Evolutionary conservation across 208 protist species (phyloP), one percentile per base, ranked within the genome.

Genomic region (Trypanosomatidae sp.): DNA sequence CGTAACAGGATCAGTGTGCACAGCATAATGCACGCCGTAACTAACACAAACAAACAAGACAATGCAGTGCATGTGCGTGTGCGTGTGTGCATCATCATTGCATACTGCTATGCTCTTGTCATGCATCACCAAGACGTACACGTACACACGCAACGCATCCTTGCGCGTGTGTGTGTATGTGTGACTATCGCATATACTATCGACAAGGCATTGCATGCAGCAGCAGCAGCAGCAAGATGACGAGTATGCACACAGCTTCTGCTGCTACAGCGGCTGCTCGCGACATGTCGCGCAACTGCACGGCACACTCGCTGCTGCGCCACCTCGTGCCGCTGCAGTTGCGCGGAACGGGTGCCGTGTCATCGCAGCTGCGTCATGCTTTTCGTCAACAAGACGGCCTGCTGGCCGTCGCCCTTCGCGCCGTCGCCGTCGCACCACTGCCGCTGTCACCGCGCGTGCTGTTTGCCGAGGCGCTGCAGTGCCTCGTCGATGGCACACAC

Each of bases 381-480:
- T 88, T 89, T 37, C 56, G 87, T 16, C 59, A 85, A 6, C 69
- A 72, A 24, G 69, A 88, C 1, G 21, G 40, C 10, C 67, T 92
- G 28, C 79, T 88, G 35, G 40, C 42, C 1, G 62, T 61, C 25
- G 52, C 88, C 33, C 49, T 88, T 6, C 57, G 57, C 24, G 52
- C 75, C 4, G 56, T 88, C 23, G 75, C 85, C 53, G 41, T 61
- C n/a, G 79, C 78, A n/a, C 63, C 61, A 30, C 67, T 89, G 19
- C 84, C 84, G 13, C 53, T 70, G 15, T 51, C 67, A 23, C 84
- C 78, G 11, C 84, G 84, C 33, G 66, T 92, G 60, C 57, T 92
- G n/a, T 48, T 88, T 1, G 84, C 84, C 3, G 78, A 92, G 49
- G 84, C 59, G 2, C 70, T 92, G 33, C 84, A 92, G 49, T 54